Conservation (phyloP, 73 alveolate species). For the Paramecium octaurelia region DNA sequence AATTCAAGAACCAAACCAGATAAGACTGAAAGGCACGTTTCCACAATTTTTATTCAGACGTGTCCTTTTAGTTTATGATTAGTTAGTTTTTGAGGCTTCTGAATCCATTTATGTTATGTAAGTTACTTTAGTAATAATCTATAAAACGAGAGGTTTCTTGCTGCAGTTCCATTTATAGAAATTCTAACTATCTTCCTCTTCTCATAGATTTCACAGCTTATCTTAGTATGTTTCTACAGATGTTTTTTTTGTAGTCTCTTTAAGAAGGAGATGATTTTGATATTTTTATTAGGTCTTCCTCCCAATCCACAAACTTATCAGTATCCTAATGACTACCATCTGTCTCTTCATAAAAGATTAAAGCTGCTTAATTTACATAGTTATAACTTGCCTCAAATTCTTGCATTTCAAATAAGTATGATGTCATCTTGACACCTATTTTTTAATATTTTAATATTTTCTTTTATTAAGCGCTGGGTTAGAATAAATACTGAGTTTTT, state of each 20-base stretch:
- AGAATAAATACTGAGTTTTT: not conserved
- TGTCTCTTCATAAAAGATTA: slow-evolving; percentile 15
- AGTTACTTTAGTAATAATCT: not conserved
- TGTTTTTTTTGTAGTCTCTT: slow-evolving; percentile 32
- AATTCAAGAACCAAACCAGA: slow-evolving; percentile 6
- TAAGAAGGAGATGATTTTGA: not conserved
- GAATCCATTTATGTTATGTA: not conserved
- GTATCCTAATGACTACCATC: slow-evolving; percentile 33
- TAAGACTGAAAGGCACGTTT: not conserved
- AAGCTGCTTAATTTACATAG: not conserved
- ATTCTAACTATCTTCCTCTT: not conserved
- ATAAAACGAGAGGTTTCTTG: not conserved
- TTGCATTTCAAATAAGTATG: not conserved
- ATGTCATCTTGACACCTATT: slow-evolving; percentile 24
- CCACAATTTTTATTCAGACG: not conserved
- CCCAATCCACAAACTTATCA: not conserved
- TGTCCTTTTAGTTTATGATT: not conserved
- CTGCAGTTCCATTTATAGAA: not conserved
- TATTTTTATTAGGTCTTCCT: not conserved
- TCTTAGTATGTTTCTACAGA: slow-evolving; percentile 38
- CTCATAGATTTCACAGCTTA: slow-evolving; percentile 38
- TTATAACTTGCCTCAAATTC: slow-evolving; percentile 8
- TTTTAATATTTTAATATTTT: not conserved
- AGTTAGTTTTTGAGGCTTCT: slow-evolving; percentile 11
- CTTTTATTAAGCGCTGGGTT: not conserved